Evolutionary conservation across 1,139 yeast genomes (phyloP), one percentile per base, ranked within the genome.

Genomic region (Hanseniaspora gamundiae): DNA sequence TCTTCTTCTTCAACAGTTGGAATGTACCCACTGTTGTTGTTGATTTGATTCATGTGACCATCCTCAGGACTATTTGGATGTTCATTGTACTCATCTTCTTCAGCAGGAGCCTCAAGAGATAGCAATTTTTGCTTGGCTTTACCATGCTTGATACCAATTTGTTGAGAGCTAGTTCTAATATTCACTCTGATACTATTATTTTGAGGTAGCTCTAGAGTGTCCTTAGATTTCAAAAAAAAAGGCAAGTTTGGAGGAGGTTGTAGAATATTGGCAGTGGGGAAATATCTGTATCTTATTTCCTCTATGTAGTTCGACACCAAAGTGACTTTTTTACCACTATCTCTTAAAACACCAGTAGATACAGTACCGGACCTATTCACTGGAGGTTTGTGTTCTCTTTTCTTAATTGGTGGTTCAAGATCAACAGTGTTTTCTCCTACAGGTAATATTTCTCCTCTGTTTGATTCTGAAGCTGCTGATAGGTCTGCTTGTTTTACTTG

Each of bases 91-190:
- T 48, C 47, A 3, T 52, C 53, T 5, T 55, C 58, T 42, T 55
- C 60, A 26, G 52, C 53, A 1, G 57, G 49, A 14, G 64, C 58
- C 45, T 61, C 65, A 17, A 59, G 42, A 5, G 62, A 47, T n/a
- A 61, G 38, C 19, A 61, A 43, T 42, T 60, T 61, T 47, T 58
- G 60, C 42, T 60, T 61, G 7, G 60, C 58, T 42, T 53, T 57
- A 17, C 64, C 64, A 45, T 61, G 65, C 40, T 60, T 61, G 33
- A 61, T 61, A 42, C 64, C 64, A 16, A 60, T 55, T 44, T 60
- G 64, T 40, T 57, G 58, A 2, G 63, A 49, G 47, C 56, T 60
- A 1, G 64, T 61, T 46, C 62, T 54, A n/a, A 55, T 54, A 30
- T 55, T 54, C n/a, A 58, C 64, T 46, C 51, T 58, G 33, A 56